Evolutionary conservation across 2,329 filamentous ascomycete genomes (phyloP).

Genomic region (Spiromastix sp.): DNA sequence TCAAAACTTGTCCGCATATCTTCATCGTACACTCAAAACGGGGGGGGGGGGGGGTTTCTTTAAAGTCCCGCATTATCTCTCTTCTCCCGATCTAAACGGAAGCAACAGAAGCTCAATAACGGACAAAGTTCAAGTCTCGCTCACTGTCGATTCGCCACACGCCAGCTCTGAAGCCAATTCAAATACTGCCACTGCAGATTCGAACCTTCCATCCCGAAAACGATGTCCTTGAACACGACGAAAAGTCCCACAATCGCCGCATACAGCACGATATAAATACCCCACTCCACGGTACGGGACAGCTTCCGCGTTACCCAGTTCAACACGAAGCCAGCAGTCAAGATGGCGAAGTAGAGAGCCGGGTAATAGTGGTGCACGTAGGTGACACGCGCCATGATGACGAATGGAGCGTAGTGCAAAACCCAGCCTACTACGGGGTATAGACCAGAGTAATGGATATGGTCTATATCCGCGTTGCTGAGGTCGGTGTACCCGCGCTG

Average conservation of each 20-base stretch:
- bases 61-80: too few species aligned
- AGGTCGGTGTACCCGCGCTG: slow-evolving; percentile 88
- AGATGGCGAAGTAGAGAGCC: slow-evolving; percentile 91
- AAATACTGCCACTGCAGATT: slow-evolving; percentile 80
- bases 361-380: slow-evolving; percentile 99
- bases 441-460: slow-evolving; percentile 85
- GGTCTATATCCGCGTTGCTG: slow-evolving; percentile 68
- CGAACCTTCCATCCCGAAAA: slow-evolving; percentile 86
- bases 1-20: too few species aligned
- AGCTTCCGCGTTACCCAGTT: slow-evolving; percentile 71
- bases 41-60: too few species aligned
- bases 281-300: slow-evolving; percentile 52
- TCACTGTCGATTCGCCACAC: slow-evolving; percentile 56
- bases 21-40: too few species aligned
- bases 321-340: slow-evolving; percentile 75
- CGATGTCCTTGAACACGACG: slow-evolving; percentile 82
- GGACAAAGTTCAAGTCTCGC: too few species aligned
- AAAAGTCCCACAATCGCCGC: slow-evolving; percentile 68
- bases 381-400: slow-evolving; percentile 96
- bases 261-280: slow-evolving; percentile 67
- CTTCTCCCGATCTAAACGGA: too few species aligned
- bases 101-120: too few species aligned
- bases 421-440: slow-evolving; percentile 93
- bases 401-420: slow-evolving; percentile 89
- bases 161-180: slow-evolving; percentile 88